phyloP scores from a whole-genome alignment of 805 yeast genomes.

The Candida peoriensis region DNA sequence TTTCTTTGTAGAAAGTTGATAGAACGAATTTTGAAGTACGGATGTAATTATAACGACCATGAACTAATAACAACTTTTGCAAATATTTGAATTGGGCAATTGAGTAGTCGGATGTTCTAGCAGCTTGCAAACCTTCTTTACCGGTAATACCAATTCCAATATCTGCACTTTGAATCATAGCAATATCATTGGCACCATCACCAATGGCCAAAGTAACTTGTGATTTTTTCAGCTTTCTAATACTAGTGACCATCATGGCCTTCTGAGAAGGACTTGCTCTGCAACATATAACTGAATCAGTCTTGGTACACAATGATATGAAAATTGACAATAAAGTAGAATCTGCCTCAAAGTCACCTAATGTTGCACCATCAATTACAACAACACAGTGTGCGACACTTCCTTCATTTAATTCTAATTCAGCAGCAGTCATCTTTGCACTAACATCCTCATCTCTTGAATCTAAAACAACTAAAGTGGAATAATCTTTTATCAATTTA shows the following conservation, averaged over 20 bases:
- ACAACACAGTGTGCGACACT: conserved; percentile 90
- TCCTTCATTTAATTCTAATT: conserved; percentile 65
- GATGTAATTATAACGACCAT: conserved; percentile 93
- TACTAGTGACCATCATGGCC: conserved; percentile 78
- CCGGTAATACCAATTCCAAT: conserved; percentile 98
- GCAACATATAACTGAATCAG: conserved; percentile 91
- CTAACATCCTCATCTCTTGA: conserved; percentile 52
- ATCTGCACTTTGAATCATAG: conserved; percentile 98
- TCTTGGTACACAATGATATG: conserved; percentile 76
- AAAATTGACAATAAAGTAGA: conserved; percentile 67
- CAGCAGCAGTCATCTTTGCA: conserved; percentile 68
- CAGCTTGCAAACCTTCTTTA: conserved; percentile 95
- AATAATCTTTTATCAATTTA: conserved; percentile 85
- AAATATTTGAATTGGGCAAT: conserved; percentile 90
- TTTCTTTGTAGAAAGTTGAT: conserved; percentile 92
- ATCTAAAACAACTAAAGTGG: conserved; percentile 73
- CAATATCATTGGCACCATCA: conserved; percentile 98
- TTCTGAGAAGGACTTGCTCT: conserved; percentile 97
- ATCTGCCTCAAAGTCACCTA: conserved; percentile 69
- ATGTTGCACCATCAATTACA: conserved; percentile 91
- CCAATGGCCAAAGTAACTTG: conserved; percentile 94
- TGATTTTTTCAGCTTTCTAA: conserved; percentile 61
- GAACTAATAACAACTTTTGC: conserved; percentile 78
- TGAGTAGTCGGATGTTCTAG: conserved; percentile 89
- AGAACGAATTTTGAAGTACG: conserved; percentile 88